Conservation (phyloP, 1,139 yeast species). For the Debaryomyces subglobosus region DNA sequence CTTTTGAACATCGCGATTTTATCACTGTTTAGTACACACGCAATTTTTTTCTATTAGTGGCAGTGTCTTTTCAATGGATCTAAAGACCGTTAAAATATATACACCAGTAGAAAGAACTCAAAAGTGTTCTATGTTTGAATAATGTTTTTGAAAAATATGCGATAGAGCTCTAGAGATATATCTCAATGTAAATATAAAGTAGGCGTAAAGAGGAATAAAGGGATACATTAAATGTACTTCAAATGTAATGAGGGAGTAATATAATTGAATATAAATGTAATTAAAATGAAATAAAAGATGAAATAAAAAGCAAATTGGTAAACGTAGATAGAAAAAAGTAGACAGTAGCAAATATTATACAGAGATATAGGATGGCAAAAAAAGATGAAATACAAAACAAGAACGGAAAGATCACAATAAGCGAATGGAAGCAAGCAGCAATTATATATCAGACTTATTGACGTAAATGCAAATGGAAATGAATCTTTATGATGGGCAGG, state of each 20-base stretch:
- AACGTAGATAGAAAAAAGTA: background rate
- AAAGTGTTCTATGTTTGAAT: background rate
- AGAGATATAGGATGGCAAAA: background rate
- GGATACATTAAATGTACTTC: background rate
- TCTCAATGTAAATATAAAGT: background rate
- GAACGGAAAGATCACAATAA: background rate
- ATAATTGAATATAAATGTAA: background rate
- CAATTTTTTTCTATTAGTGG: conserved; percentile 1
- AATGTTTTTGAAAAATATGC: background rate
- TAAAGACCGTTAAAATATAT: background rate
- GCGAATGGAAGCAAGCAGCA: background rate
- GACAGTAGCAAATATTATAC: background rate
- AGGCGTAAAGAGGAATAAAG: background rate
- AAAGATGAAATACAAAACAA: background rate
- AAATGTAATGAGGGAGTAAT: background rate
- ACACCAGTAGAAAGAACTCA: background rate
- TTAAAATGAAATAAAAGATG: background rate
- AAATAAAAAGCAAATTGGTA: background rate
- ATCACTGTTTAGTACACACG: background rate
- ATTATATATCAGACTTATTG: background rate
- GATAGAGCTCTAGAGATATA: background rate
- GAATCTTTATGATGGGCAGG: background rate
- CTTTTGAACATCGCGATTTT: conserved; percentile 1
- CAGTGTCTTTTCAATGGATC: background rate
- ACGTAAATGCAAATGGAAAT: background rate